Base-by-base conservation (phyloP, 1,139 yeast species). In the Magnusiomyces magnusii region DNA sequence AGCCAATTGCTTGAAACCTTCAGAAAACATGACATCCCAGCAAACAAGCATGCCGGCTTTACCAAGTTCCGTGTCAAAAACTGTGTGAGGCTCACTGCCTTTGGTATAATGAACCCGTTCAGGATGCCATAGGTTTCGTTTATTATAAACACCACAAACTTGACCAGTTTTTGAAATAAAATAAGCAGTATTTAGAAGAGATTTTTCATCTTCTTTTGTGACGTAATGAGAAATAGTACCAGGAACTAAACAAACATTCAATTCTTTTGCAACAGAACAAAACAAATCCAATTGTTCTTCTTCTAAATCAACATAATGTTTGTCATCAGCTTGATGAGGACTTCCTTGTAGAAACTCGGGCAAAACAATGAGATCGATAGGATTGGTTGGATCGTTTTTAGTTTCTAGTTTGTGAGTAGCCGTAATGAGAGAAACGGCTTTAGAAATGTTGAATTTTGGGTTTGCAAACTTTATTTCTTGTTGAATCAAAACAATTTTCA, bases 1-100 rank as follows among this genome's bases (percentile, higher is more conserved):
- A 19, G 59, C 57, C 23, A 64, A 58, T 49, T 58, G 54, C 23
- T 63, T 57, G 54, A 64, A 64, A 3, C 65, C 64, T 50, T 64
- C 66, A 2, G 66, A 60, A 53, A 41, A 57, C 54, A 60, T 59
- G 51, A 57, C 53, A 55, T 64, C 66, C 66, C 66, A 64, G 55
- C 66, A 64, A 13, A 64, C 51, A 28, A 64, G 58, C 49, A 64
- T 55, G 13, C 62, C 65, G 3, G 62, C 62, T 36, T 55, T 57
- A 21, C 66, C 66, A 55, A 63, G 63, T 53, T 62, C 65, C 27
- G 66, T 63, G n/a, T 62, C 59, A 47, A 64, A 62, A 24, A 58
- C 63, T 10, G 53, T 21, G 31, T 64, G 66, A 1, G 57, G 57
- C 28, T 52, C 63, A 7, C 23, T 39, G 19, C 66, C 66, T 47